Evolutionary conservation across 805 yeast species (phyloP).

Genomic region (Candida wancherniae): DNA sequence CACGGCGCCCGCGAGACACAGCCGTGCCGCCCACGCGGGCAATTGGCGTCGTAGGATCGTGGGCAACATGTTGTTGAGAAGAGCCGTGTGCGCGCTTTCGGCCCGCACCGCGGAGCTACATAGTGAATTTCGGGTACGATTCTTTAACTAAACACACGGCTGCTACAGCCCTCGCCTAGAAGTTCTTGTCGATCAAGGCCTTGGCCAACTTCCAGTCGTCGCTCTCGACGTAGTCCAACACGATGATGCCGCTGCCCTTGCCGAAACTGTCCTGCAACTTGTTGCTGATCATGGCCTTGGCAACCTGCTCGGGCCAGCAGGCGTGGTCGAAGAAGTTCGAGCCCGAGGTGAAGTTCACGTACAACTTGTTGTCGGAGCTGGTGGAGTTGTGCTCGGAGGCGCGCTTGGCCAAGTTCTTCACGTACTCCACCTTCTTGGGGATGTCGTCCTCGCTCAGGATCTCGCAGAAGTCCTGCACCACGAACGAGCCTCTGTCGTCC

Average conservation of each 20-base stretch:
- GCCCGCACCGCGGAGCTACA: too few species aligned
- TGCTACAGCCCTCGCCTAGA: too few species aligned
- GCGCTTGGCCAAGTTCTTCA: conserved; percentile 49
- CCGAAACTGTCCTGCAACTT: conserved; percentile 45
- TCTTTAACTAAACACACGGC: too few species aligned
- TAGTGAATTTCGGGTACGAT: too few species aligned
- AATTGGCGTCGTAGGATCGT: too few species aligned
- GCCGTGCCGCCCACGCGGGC: too few species aligned
- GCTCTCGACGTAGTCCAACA: conserved; percentile 62
- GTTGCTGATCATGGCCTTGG: conserved; percentile 44
- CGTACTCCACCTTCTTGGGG: conserved; percentile 50
- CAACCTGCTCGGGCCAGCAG: conserved; percentile 72
- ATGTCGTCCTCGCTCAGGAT: conserved; percentile 49
- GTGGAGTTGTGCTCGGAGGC: conserved; percentile 47
- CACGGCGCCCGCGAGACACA: too few species aligned
- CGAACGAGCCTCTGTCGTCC: conserved; percentile 58
- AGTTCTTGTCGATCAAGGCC: conserved; percentile 49
- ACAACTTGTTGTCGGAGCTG: conserved; percentile 48
- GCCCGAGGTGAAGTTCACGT: conserved; percentile 69
- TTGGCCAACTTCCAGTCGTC: conserved; percentile 56
- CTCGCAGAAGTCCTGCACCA: conserved; percentile 74
- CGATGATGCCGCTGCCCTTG: conserved; percentile 58
- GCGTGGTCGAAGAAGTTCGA: conserved; percentile 63
- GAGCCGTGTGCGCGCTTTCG: too few species aligned
- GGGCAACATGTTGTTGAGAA: too few species aligned